Evolutionary conservation across 1,284 basidiomycete genomes (phyloP).

Genomic region (Ustilago loliicola): DNA sequence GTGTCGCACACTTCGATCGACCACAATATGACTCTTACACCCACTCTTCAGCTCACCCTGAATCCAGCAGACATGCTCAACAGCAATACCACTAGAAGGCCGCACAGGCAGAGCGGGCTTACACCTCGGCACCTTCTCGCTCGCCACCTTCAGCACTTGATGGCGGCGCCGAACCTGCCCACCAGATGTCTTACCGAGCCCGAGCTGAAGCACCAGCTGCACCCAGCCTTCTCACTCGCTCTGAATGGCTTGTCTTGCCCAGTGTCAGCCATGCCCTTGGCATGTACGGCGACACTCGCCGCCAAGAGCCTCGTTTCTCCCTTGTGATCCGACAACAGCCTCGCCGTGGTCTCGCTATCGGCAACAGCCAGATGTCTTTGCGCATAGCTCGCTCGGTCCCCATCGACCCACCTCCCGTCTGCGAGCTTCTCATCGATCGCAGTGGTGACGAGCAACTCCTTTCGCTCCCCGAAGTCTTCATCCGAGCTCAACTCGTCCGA

Average conservation of each 20-base stretch:
- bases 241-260: conserved; percentile 43
- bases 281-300: conserved; percentile 30
- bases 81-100: conserved; percentile 12
- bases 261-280: conserved; percentile 35
- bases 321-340: conserved; percentile 55
- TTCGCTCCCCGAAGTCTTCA: conserved; percentile 46
- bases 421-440: conserved; percentile 52
- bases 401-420: conserved; percentile 52
- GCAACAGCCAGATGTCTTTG: conserved; percentile 54
- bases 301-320: conserved; percentile 39
- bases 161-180: background rate
- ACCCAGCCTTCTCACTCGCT: conserved; percentile 13
- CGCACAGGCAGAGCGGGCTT: conserved; percentile 13
- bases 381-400: conserved; percentile 48
- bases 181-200: conserved; percentile 17
- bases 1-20: conserved; percentile 7
- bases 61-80: conserved; percentile 1
- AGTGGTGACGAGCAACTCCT: conserved; percentile 51
- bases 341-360: conserved; percentile 43
- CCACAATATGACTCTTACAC: conserved; percentile 11
- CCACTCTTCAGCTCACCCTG: conserved; percentile 5
- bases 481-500: conserved; percentile 40
- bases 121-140: conserved; percentile 19
- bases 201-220: conserved; percentile 3
- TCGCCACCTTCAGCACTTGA: conserved; percentile 18